Percentiles rank a stretch among this genome's conserved stretches.
These are phyloP conservation scores for Arxiozyma bovina DNA, from an alignment of 1,139 yeast species.

Conservation along the genomic window DNA sequence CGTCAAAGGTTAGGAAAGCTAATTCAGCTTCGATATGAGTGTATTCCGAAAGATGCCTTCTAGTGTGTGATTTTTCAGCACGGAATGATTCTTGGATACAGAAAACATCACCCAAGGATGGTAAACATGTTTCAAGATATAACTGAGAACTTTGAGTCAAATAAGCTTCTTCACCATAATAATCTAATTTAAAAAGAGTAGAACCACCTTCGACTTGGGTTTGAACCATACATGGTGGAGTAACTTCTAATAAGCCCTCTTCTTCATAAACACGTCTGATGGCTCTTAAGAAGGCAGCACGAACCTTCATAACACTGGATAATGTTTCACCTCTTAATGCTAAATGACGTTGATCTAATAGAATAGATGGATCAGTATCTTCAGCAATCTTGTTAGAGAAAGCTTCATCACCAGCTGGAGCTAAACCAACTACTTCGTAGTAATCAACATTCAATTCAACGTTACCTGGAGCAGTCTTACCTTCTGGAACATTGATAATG, in stretches of 20 bases:
- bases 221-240: constrained; percentile 99
- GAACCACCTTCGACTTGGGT: constrained; percentile 99
- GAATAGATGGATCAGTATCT: constrained; percentile 83
- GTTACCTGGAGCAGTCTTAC: constrained; percentile 96
- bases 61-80: constrained; percentile 97
- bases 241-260: constrained; percentile 77
- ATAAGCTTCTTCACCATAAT: constrained; percentile 95
- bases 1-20: constrained; percentile 80
- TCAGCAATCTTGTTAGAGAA: constrained; percentile 92
- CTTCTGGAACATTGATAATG: constrained; percentile 80
- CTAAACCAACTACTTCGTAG: constrained; percentile 80
- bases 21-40: constrained; percentile 95
- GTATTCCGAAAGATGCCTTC: constrained; percentile 95
- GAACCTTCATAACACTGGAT: constrained; percentile 90
- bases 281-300: constrained; percentile 67
- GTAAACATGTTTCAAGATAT: constrained; percentile 91
- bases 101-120: constrained; percentile 93
- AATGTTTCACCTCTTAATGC: constrained; percentile 91
- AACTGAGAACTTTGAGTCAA: constrained; percentile 96
- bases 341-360: constrained; percentile 92
- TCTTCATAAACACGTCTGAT: constrained; percentile 71
- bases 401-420: constrained; percentile 94
- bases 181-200: constrained; percentile 83
- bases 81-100: constrained; percentile 98
- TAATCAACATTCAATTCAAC: constrained; percentile 88